Evolutionary conservation across 2,329 filamentous ascomycete genomes (phyloP), one percentile per base, ranked within the genome.

Genomic region (Colletotrichum sp.): DNA sequence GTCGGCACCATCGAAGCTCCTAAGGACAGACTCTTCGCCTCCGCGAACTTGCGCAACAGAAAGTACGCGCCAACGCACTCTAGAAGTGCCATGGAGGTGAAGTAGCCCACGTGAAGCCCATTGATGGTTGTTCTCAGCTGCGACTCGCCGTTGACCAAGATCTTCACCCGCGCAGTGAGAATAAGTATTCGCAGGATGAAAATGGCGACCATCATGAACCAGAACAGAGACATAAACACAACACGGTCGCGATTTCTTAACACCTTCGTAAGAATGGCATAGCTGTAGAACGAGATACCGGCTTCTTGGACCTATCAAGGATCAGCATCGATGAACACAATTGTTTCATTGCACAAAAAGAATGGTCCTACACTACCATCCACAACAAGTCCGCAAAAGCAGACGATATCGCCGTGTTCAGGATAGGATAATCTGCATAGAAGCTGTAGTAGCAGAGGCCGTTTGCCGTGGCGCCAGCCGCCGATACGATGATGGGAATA

Each of bases 171-270:
- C 16, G 55, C 55, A 25, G 16, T 28, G 13, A 58, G 55, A 28
- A 58, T 58, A 8, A 25, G 27, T 13, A 58, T 25, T 58, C 55
- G 28, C 15, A 92, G 86, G 1, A 87, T 82, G 3, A 83, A 80
- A 39, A 92, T 89, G 15, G 90, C 83, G 2, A 87, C 83, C 48
- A 93, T 84, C 78, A 93, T 90, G 5, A 88, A 88, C 76, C 91
- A 92, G 78, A 92, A 89, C 9, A 92, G 86, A 4, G 82, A 81
- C 43, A 88, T 84, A 71, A 91, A 91, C 8, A 88, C 82, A 3
- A 86, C 80, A 71, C 82, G 81, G 39, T 80, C 79, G 16, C 78
- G 79, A 65, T 87, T 85, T 72, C 86, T 86, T 2, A 91, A 83
- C 18, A 90, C 85, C 36, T 87, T 86, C 15, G 84, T 86, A 1